A percentile compares a stretch with the other conserved stretches of the same genome.
phyloP scores from a whole-genome alignment of 2,329 filamentous ascomycete genomes.

The Cladosporium phlei region DNA sequence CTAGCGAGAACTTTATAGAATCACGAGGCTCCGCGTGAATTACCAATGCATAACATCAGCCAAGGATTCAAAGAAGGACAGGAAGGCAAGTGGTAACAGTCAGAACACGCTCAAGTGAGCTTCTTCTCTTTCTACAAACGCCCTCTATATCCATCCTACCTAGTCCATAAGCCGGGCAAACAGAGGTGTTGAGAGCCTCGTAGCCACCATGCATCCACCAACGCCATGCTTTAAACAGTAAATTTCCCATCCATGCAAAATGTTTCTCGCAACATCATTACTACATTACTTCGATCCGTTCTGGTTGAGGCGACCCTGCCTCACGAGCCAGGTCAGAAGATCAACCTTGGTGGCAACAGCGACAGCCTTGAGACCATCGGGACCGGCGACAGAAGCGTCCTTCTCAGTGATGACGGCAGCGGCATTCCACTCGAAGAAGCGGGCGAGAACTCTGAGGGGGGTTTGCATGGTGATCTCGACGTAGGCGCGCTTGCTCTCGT shows the following conservation, averaged over 20 bases:
- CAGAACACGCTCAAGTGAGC: too few species aligned
- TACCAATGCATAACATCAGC: too few species aligned
- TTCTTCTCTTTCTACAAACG: too few species aligned
- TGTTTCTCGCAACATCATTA: not conserved
- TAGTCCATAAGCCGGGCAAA: too few species aligned
- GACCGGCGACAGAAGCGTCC: constrained; percentile 42
- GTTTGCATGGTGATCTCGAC: constrained; percentile 94
- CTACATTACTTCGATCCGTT: constrained; percentile 4
- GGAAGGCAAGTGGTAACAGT: too few species aligned
- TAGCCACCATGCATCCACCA: not conserved
- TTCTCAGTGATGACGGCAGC: constrained; percentile 89
- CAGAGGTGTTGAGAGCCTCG: constrained; percentile 8
- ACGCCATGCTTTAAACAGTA: constrained; percentile 7
- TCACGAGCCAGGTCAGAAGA: constrained; percentile 85
- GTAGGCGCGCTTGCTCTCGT: constrained; percentile 59
- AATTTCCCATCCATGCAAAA: not conserved
- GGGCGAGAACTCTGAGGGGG: constrained; percentile 72
- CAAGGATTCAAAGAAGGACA: too few species aligned
- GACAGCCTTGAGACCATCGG: constrained; percentile 60
- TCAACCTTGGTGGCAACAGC: constrained; percentile 97
- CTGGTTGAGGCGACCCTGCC: constrained; percentile 41
- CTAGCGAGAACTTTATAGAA: too few species aligned
- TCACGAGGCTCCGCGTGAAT: too few species aligned
- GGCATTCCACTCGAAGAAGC: constrained; percentile 97
- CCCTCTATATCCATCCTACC: too few species aligned